Evolutionary conservation across 2,329 filamentous ascomycete species (phyloP).

Genomic region (Arthrocladium fulminans): DNA sequence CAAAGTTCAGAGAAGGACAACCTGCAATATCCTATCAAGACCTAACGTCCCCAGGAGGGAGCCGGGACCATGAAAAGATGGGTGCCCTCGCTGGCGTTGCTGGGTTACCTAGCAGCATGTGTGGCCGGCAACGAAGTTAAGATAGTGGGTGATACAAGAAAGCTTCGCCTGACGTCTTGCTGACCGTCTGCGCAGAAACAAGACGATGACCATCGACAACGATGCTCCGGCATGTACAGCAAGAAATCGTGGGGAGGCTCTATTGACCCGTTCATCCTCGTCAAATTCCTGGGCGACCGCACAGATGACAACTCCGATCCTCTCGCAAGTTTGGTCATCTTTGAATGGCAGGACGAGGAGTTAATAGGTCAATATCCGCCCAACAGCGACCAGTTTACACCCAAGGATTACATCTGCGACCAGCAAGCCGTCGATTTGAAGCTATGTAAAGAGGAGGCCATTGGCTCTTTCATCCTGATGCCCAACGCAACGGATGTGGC

Average conservation of each 20-base stretch:
- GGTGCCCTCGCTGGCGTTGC: slow-evolving; percentile 19
- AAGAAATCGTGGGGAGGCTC: slow-evolving; percentile 78
- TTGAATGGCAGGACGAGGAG: slow-evolving; percentile 82
- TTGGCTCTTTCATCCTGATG: slow-evolving; percentile 75
- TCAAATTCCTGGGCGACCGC: slow-evolving; percentile 58
- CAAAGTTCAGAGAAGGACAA: background rate
- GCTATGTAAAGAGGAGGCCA: slow-evolving; percentile 65
- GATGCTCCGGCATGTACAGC: slow-evolving; percentile 89
- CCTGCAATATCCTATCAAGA: background rate
- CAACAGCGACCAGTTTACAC: slow-evolving; percentile 47
- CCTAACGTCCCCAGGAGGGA: background rate
- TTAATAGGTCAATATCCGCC: slow-evolving; percentile 63
- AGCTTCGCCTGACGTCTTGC: slow-evolving; percentile 5
- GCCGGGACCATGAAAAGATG: slow-evolving; percentile 17
- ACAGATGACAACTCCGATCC: slow-evolving; percentile 57
- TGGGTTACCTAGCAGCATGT: slow-evolving; percentile 18
- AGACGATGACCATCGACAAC: slow-evolving; percentile 65
- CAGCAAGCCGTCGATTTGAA: slow-evolving; percentile 57
- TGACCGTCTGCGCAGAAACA: slow-evolving; percentile 51
- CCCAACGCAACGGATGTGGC: slow-evolving; percentile 65
- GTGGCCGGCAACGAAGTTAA: slow-evolving; percentile 38
- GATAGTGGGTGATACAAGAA: slow-evolving; percentile 30
- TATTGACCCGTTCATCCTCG: slow-evolving; percentile 78
- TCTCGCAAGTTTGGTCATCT: slow-evolving; percentile 75
- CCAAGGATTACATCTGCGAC: slow-evolving; percentile 68